phyloP scores from a whole-genome alignment of 1,139 yeast genomes.

The Scheffersomyces insectosa region DNA sequence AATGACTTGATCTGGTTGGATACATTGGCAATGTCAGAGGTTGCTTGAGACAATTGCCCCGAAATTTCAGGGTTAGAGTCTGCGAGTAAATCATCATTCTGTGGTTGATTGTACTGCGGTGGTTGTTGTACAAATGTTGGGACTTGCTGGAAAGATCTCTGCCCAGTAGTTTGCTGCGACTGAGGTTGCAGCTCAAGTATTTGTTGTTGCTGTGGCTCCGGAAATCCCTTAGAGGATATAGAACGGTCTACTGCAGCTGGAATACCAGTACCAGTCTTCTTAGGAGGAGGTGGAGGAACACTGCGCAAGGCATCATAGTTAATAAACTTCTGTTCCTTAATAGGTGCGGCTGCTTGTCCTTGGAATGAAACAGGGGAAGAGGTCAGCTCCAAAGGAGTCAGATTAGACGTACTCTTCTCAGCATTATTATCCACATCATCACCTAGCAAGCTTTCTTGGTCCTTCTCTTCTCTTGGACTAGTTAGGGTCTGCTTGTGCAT shows the following conservation, averaged over 20 bases:
- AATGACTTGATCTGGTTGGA: slow-evolving; percentile 83
- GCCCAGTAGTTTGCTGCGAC: neutral
- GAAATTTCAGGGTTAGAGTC: slow-evolving; percentile 56
- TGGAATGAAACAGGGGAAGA: slow-evolving; percentile 4
- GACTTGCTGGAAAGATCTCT: neutral
- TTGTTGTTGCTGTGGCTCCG: slow-evolving; percentile 3
- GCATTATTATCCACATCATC: slow-evolving; percentile 17
- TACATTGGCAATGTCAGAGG: slow-evolving; percentile 83
- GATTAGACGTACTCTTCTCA: slow-evolving; percentile 9
- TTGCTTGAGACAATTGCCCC: slow-evolving; percentile 71
- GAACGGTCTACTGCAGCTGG: slow-evolving; percentile 12
- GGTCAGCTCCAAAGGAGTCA: slow-evolving; percentile 5
- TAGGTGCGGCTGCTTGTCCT: slow-evolving; percentile 6
- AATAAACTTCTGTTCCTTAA: slow-evolving; percentile 21
- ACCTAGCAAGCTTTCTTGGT: slow-evolving; percentile 28
- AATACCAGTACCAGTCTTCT: slow-evolving; percentile 13
- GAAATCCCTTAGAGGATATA: neutral
- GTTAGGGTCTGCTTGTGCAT: slow-evolving; percentile 31
- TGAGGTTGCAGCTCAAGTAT: slow-evolving; percentile 1
- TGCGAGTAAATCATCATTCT: slow-evolving; percentile 55
- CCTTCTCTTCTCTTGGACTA: slow-evolving; percentile 20
- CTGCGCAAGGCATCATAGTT: slow-evolving; percentile 50
- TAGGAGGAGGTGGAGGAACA: slow-evolving; percentile 49
- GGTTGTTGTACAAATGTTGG: neutral
- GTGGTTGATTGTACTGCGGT: slow-evolving; percentile 1